Evolutionary conservation across 805 yeast genomes (phyloP).

Genomic region (Pichia exigua): DNA sequence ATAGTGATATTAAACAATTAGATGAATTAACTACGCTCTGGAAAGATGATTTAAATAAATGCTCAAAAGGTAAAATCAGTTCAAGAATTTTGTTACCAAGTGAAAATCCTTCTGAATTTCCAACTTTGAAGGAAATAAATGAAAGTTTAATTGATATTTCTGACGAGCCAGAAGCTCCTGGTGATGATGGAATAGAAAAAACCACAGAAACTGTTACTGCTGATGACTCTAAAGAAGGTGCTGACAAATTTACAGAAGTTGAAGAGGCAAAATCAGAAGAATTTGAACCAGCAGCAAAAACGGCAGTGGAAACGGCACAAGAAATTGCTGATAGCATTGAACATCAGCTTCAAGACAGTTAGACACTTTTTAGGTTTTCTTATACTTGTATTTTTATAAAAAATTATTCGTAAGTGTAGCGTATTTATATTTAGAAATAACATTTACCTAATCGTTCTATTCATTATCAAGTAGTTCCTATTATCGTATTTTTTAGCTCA

Average conservation of each 20-base stretch:
- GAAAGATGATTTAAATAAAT: conserved; percentile 49
- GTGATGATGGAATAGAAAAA: conserved; percentile 13
- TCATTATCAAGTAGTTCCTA: background rate
- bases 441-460: background rate
- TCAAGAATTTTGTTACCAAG: conserved; percentile 48
- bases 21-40: conserved; percentile 48
- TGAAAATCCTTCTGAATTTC: conserved; percentile 28
- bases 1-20: conserved; percentile 35
- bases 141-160: conserved; percentile 21
- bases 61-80: conserved; percentile 40
- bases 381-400: background rate
- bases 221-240: background rate
- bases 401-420: background rate
- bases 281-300: conserved; percentile 12
- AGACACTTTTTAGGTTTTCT: background rate
- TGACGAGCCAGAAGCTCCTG: background rate
- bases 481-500: no score
- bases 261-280: conserved; percentile 15
- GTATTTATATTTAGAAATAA: background rate
- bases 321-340: background rate
- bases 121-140: conserved; percentile 33
- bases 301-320: conserved; percentile 13
- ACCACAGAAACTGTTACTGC: conserved; percentile 10
- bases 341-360: background rate
- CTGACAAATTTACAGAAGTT: conserved; percentile 6